These are phyloP conservation scores for Cronartium quercuum DNA, from an alignment of 1,284 basidiomycete genomes.

Conservation along the genomic window DNA sequence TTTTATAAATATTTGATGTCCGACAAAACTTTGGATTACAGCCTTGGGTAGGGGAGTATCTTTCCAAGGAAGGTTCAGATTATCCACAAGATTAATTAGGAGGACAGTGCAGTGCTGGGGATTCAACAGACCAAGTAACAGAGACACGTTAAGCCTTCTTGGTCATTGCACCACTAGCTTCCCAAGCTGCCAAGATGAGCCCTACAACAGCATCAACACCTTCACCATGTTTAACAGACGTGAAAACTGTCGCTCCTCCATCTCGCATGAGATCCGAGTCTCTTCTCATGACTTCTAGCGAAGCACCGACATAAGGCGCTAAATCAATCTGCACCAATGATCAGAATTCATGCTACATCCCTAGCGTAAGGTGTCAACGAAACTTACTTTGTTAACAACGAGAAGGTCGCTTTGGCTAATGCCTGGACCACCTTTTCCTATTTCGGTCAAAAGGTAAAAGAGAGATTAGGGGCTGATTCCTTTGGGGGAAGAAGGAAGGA, in stretches of 20 bases:
- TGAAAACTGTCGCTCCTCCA: conserved; percentile 85
- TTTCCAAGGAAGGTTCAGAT: too few species aligned
- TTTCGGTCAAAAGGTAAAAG: too few species aligned
- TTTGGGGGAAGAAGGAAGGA: not conserved
- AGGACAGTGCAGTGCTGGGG: too few species aligned
- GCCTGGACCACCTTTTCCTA: conserved; percentile 82
- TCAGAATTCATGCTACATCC: not conserved
- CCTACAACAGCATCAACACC: conserved; percentile 78
- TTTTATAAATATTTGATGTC: too few species aligned
- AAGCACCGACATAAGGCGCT: conserved; percentile 85
- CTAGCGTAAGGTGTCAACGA: not conserved
- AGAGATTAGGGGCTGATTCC: too few species aligned
- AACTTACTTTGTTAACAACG: conserved; percentile 80
- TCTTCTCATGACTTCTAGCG: conserved; percentile 86
- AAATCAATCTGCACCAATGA: conserved; percentile 69
- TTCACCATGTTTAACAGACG: conserved; percentile 70
- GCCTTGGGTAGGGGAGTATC: too few species aligned
- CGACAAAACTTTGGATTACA: too few species aligned
- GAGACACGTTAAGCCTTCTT: too few species aligned
- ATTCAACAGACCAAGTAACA: too few species aligned
- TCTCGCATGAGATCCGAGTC: conserved; percentile 91
- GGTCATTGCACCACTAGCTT: conserved; percentile 57
- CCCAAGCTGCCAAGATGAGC: conserved; percentile 80
- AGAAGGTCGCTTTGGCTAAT: conserved; percentile 81
- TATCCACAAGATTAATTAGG: too few species aligned